A percentile compares a stretch with the other conserved stretches of the same genome.
Evolutionary conservation across 768 basidiomycete genomes (phyloP).

Genomic region (Amanita thiersii): DNA sequence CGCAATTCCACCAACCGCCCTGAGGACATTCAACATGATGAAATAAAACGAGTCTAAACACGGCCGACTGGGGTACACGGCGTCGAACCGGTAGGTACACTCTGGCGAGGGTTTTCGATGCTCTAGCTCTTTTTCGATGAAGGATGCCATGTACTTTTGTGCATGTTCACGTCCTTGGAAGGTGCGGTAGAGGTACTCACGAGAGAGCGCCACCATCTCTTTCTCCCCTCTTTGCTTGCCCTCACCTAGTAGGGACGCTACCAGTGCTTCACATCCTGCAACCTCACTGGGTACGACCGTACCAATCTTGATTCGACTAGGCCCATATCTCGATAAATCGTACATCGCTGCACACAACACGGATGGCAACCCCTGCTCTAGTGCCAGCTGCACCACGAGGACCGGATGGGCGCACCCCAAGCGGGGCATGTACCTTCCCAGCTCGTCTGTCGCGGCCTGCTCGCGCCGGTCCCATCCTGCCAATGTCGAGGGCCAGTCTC

Average conservation of each 20-base stretch:
- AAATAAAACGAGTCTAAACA: conserved; percentile 72
- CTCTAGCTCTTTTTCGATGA: conserved; percentile 49
- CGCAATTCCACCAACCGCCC: conserved; percentile 64
- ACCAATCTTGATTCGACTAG: conserved; percentile 58
- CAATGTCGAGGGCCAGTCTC: conserved; percentile 65
- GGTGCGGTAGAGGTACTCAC: conserved; percentile 29
- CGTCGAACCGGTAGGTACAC: conserved; percentile 34
- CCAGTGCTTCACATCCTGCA: no score
- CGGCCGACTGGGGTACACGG: conserved; percentile 23
- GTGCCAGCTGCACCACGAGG: conserved; percentile 60
- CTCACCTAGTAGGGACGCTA: background rate
- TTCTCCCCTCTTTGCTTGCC: background rate
- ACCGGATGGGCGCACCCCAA: conserved; percentile 58
- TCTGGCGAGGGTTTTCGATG: conserved; percentile 36
- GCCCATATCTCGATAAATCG: conserved; percentile 66
- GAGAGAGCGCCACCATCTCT: conserved; percentile 20
- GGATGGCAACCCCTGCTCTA: conserved; percentile 48
- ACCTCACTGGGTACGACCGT: conserved; percentile 25
- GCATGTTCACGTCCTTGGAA: conserved; percentile 59
- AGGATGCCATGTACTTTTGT: conserved; percentile 53
- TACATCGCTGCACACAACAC: conserved; percentile 69
- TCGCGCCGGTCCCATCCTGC: conserved; percentile 66
- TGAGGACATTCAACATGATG: conserved; percentile 64
- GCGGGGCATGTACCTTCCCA: conserved; percentile 51
- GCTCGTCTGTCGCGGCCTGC: conserved; percentile 37